These are phyloP conservation scores for Vitis riparia DNA, from an alignment of 164 flowering plant species.

Conservation along the genomic window DNA sequence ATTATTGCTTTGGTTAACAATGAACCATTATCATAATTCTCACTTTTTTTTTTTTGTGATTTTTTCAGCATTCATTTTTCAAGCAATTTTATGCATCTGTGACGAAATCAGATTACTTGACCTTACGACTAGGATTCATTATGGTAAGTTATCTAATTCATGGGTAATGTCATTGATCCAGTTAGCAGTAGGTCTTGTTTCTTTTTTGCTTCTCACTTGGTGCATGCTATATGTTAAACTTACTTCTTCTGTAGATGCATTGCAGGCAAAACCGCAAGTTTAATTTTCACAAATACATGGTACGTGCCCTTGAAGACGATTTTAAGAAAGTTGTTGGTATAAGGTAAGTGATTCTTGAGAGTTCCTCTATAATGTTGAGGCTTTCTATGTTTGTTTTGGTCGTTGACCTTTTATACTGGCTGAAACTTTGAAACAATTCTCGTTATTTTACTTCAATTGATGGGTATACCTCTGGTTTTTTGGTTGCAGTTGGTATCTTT, in stretches of 20 bases:
- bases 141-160: constrained; percentile 38
- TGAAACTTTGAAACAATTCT: background rate
- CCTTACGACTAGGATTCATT: constrained; percentile 77
- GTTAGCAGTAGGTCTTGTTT: background rate
- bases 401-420: background rate
- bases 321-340: constrained; percentile 89
- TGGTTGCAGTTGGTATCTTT: constrained; percentile 90
- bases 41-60: background rate
- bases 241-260: constrained; percentile 49
- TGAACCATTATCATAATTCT: background rate
- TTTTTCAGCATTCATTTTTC: constrained; percentile 60
- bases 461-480: constrained; percentile 6
- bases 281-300: constrained; percentile 90
- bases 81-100: constrained; percentile 87
- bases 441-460: no score
- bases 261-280: constrained; percentile 63
- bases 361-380: background rate
- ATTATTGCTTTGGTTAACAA: background rate
- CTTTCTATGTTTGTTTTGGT: background rate
- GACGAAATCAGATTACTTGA: constrained; percentile 70
- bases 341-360: constrained; percentile 48
- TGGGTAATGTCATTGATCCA: no score
- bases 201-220: background rate
- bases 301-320: constrained; percentile 84
- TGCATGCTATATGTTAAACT: background rate